Conservation (phyloP, 2,329 filamentous ascomycete genomes). For the Cryphonectria carpinicola region DNA sequence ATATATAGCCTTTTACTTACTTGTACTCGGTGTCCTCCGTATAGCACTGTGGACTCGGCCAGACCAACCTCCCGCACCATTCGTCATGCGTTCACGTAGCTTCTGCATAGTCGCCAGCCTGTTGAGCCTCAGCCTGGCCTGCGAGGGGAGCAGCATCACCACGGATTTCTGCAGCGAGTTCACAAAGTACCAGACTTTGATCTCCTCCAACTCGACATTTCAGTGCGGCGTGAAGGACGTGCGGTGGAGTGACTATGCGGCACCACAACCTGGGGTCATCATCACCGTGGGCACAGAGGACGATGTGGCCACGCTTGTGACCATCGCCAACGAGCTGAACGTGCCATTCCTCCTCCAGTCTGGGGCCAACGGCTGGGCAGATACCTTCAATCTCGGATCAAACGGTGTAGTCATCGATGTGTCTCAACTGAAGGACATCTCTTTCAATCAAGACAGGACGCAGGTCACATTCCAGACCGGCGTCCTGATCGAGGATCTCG, state of each 20-base stretch:
- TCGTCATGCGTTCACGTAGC: constrained; percentile 15
- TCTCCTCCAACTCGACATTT: constrained; percentile 28
- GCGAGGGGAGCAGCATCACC: background rate
- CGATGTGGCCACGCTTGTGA: constrained; percentile 29
- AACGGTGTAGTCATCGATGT: constrained; percentile 33
- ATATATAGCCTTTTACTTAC: too few relatives aligned
- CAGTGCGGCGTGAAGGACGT: constrained; percentile 24
- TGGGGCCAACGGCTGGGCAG: constrained; percentile 34
- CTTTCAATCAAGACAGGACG: constrained; percentile 31
- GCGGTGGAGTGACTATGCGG: constrained; percentile 31
- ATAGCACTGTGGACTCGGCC: background rate
- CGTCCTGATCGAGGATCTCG: constrained; percentile 31
- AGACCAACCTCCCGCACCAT: background rate
- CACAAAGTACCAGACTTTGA: background rate
- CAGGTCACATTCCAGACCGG: constrained; percentile 34
- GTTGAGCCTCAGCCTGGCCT: constrained; percentile 20
- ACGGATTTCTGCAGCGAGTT: background rate
- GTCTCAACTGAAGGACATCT: constrained; percentile 32
- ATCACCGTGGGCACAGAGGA: constrained; percentile 28
- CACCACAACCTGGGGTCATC: constrained; percentile 26
- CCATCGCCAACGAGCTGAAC: constrained; percentile 27
- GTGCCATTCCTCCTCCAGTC: constrained; percentile 33
- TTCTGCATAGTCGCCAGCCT: constrained; percentile 19
- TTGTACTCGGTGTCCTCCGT: background rate
- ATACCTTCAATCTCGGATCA: constrained; percentile 30